Conservation (phyloP, 2,329 filamentous ascomycete species). For the Fusarium sterilihyphosum region DNA sequence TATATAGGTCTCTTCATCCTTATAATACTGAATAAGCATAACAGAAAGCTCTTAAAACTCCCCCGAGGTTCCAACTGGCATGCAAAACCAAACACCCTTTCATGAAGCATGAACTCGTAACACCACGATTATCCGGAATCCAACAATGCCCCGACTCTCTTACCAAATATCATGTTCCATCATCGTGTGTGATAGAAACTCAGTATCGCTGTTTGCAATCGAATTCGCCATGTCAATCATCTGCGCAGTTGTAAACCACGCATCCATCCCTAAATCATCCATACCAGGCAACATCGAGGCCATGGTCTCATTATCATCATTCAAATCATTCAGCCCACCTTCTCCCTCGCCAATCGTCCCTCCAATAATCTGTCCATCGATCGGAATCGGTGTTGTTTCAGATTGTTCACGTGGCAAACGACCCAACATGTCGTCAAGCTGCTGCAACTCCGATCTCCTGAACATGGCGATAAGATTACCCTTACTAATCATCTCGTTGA, state of each 20-base stretch:
- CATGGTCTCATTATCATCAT: constrained; percentile 29
- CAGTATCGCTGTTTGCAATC: constrained; percentile 55
- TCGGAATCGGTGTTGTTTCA: background rate
- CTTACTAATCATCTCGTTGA: constrained; percentile 58
- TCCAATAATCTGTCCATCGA: constrained; percentile 30
- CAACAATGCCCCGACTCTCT: background rate
- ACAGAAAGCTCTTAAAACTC: too few species aligned
- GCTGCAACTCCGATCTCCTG: constrained; percentile 56
- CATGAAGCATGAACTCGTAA: background rate
- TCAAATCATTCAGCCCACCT: background rate
- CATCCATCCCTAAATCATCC: constrained; percentile 43
- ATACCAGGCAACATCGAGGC: constrained; percentile 24
- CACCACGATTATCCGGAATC: too few species aligned
- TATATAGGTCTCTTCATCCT: too few species aligned
- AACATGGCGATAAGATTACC: constrained; percentile 59
- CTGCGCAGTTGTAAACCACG: constrained; percentile 55
- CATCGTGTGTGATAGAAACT: constrained; percentile 59
- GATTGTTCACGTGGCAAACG: constrained; percentile 35
- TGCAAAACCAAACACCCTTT: background rate
- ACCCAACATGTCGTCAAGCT: constrained; percentile 53
- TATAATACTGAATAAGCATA: too few species aligned
- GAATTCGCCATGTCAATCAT: constrained; percentile 60
- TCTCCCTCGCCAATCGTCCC: background rate
- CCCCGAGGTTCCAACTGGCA: too few species aligned
- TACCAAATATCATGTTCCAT: constrained; percentile 56